Evolutionary conservation across 306 rosid genomes (phyloP).

Genomic region (Cucumis melo): DNA sequence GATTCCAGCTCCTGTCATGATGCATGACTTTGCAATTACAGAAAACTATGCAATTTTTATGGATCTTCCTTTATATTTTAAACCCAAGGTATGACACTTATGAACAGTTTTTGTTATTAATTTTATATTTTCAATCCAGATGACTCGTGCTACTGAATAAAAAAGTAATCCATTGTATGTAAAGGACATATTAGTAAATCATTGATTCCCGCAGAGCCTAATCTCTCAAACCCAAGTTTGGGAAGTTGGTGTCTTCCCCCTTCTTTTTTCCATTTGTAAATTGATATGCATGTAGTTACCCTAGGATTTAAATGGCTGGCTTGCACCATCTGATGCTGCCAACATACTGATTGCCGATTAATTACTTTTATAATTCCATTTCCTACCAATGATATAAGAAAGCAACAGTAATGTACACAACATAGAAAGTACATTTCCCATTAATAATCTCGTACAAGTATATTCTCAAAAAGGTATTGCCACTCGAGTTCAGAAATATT

Average conservation of each 20-base stretch:
- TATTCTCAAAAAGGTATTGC: not conserved
- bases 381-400: not conserved
- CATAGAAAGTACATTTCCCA: not conserved
- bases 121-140: not conserved
- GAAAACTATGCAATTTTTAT: slow-evolving; percentile 73
- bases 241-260: not conserved
- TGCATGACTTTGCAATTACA: slow-evolving; percentile 94
- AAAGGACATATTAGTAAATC: not conserved
- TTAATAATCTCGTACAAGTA: not conserved
- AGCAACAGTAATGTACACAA: not conserved
- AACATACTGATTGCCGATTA: not conserved
- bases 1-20: slow-evolving; percentile 72
- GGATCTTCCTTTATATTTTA: slow-evolving; percentile 86
- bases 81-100: slow-evolving; percentile 56
- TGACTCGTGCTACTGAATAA: not conserved
- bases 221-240: not conserved
- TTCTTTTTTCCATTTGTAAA: not conserved
- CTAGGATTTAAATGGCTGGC: not conserved
- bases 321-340: not conserved
- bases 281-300: not conserved
- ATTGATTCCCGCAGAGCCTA: not conserved
- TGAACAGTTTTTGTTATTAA: slow-evolving; percentile 3
- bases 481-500: not conserved
- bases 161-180: not conserved
- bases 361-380: not conserved